phyloP scores from a whole-genome alignment of 495 filamentous ascomycete genomes.

The Aspergillus saccharolyticus region DNA sequence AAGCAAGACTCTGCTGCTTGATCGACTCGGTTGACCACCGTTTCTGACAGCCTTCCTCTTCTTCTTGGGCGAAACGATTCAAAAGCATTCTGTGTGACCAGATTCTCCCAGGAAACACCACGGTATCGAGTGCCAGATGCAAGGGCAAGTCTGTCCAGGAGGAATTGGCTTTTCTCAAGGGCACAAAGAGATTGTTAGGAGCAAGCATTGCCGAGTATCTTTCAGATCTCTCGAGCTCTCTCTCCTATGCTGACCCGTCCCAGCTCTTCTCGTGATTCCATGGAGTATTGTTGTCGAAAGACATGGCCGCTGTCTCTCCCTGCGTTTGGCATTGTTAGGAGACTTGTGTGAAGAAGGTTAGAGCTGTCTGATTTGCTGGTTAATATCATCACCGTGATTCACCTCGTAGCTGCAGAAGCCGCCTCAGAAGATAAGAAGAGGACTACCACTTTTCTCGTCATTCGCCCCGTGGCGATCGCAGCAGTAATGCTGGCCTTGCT shows the following conservation, averaged over 20 bases:
- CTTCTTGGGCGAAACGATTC: neutral
- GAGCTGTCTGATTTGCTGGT: neutral
- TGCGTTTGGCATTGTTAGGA: neutral
- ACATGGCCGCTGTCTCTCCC: neutral
- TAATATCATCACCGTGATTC: neutral
- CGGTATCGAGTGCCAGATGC: neutral
- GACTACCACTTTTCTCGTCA: neutral
- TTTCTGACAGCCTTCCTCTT: neutral
- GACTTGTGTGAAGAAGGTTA: neutral
- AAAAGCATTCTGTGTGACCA: neutral
- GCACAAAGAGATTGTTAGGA: neutral
- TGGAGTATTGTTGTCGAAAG: neutral
- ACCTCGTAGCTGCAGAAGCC: neutral
- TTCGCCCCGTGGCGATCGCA: neutral
- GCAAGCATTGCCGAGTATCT: neutral
- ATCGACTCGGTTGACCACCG: neutral
- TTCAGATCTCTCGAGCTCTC: neutral
- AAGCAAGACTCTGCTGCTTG: neutral
- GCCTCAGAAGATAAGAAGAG: neutral
- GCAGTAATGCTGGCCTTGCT: neutral
- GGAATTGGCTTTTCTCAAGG: neutral
- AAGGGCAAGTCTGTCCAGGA: neutral
- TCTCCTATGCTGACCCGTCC: neutral
- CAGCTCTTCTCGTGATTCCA: neutral
- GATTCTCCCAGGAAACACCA: neutral